Percentiles rank a stretch among this genome's conserved stretches.
Conservation (phyloP, 345 rosid genomes). For the Camelina sativa region DNA sequence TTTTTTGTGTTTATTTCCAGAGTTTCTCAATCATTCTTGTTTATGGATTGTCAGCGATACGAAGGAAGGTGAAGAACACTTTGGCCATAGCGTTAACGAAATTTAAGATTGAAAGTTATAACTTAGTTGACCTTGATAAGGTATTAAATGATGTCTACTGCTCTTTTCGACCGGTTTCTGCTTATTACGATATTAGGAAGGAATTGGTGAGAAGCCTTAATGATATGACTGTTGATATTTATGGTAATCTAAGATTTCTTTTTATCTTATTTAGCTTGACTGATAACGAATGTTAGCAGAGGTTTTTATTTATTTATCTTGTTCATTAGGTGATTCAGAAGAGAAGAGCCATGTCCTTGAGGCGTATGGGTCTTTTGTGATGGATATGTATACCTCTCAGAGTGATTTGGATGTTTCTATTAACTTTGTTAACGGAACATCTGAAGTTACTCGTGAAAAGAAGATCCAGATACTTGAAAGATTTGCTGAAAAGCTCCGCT, state of each 20-base stretch:
- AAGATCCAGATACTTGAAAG: constrained; percentile 49
- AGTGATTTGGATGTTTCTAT: constrained; percentile 66
- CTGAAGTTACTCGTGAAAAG: constrained; percentile 44
- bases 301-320: background rate
- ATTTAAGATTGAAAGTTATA: constrained; percentile 32
- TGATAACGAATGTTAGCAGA: background rate
- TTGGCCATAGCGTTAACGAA: constrained; percentile 43
- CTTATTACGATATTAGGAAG: constrained; percentile 38
- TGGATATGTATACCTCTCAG: constrained; percentile 50
- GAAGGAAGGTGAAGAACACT: constrained; percentile 49
- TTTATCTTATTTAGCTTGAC: background rate
- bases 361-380: constrained; percentile 59
- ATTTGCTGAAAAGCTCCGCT: constrained; percentile 48
- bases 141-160: constrained; percentile 48
- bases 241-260: constrained; percentile 43
- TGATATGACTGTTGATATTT: constrained; percentile 51
- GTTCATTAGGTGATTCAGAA: constrained; percentile 42
- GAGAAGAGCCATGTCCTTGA: constrained; percentile 49
- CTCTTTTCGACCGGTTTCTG: constrained; percentile 40
- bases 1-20: background rate
- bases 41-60: constrained; percentile 35
- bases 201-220: constrained; percentile 52
- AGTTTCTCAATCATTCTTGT: background rate
- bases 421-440: constrained; percentile 42
- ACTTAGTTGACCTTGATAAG: constrained; percentile 43